Evolutionary conservation across 2,329 filamentous ascomycete genomes (phyloP).

Genomic region (Cladophialophora psammophila): DNA sequence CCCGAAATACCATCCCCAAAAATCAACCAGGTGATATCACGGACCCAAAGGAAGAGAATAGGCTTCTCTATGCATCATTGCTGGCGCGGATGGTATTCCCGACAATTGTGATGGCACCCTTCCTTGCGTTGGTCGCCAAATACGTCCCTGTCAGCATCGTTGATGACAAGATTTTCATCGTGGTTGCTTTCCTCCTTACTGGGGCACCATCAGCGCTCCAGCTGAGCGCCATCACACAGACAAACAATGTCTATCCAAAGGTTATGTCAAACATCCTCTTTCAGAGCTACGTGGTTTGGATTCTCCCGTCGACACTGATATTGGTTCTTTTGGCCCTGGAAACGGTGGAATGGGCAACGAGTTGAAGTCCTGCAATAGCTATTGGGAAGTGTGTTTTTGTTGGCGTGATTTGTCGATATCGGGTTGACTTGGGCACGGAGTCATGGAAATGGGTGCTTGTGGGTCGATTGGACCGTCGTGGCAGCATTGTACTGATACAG

Average conservation of each 20-base stretch:
- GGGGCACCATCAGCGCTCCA: slow-evolving; percentile 93
- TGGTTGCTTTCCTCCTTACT: slow-evolving; percentile 95
- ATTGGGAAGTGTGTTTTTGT: not conserved
- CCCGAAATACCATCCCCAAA: slow-evolving; percentile 82
- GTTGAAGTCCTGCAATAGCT: slow-evolving; percentile 11
- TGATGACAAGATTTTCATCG: slow-evolving; percentile 96
- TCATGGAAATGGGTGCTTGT: not conserved
- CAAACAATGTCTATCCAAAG: slow-evolving; percentile 94
- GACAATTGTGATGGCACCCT: slow-evolving; percentile 87
- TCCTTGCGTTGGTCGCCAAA: slow-evolving; percentile 86
- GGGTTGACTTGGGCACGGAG: slow-evolving; percentile 8
- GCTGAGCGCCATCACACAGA: slow-evolving; percentile 96
- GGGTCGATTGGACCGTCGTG: not conserved
- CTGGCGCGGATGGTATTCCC: slow-evolving; percentile 92
- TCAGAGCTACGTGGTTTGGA: slow-evolving; percentile 97
- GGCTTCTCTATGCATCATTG: slow-evolving; percentile 83
- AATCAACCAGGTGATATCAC: slow-evolving; percentile 72
- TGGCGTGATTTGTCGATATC: not conserved
- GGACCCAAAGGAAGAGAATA: slow-evolving; percentile 72
- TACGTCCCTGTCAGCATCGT: slow-evolving; percentile 92
- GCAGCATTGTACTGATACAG: slow-evolving; percentile 14
- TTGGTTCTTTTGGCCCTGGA: slow-evolving; percentile 92
- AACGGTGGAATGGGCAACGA: slow-evolving; percentile 82
- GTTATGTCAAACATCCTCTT: slow-evolving; percentile 93
- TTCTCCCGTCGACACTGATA: slow-evolving; percentile 88